A percentile compares a stretch with the other conserved stretches of the same genome.
Evolutionary conservation across 352 stramenopile genomes (phyloP).

Genomic region (Peronosclerospora sorghi): DNA sequence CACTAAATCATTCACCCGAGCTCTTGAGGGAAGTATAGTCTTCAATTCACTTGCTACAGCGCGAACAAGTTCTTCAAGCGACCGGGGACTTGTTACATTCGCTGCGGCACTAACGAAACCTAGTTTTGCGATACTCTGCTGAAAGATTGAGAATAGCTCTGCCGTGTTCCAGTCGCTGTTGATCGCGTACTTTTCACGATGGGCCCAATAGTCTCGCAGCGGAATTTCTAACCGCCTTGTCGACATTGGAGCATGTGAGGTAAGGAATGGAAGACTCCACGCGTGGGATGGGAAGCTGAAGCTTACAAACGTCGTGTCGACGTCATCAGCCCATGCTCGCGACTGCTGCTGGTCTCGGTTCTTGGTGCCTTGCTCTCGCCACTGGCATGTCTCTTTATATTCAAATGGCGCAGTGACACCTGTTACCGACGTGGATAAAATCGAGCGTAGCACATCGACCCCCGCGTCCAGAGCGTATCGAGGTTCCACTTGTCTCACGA

Average conservation of each 20-base stretch:
- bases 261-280: slow-evolving; percentile 20
- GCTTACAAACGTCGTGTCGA: slow-evolving; percentile 27
- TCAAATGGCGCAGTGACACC: slow-evolving; percentile 15
- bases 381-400: slow-evolving; percentile 14
- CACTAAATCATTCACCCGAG: slow-evolving; percentile 8
- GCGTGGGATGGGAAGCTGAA: slow-evolving; percentile 23
- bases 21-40: background rate
- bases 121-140: slow-evolving; percentile 9
- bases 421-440: slow-evolving; percentile 14
- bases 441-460: slow-evolving; percentile 13
- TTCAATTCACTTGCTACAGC: slow-evolving; percentile 11
- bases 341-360: slow-evolving; percentile 10
- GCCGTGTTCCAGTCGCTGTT: slow-evolving; percentile 7
- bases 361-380: background rate
- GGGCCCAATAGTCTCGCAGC: slow-evolving; percentile 10
- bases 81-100: background rate
- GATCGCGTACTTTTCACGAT: slow-evolving; percentile 8
- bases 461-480: slow-evolving; percentile 1
- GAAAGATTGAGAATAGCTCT: slow-evolving; percentile 16
- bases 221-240: slow-evolving; percentile 11
- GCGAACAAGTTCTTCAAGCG: slow-evolving; percentile 10
- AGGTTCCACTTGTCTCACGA: slow-evolving; percentile 5
- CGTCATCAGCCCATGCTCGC: slow-evolving; percentile 18
- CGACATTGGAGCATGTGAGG: background rate
- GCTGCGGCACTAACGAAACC: background rate